Base-by-base conservation (phyloP, 1,139 yeast species). In the Zhuliangozyma blackwelliae region DNA sequence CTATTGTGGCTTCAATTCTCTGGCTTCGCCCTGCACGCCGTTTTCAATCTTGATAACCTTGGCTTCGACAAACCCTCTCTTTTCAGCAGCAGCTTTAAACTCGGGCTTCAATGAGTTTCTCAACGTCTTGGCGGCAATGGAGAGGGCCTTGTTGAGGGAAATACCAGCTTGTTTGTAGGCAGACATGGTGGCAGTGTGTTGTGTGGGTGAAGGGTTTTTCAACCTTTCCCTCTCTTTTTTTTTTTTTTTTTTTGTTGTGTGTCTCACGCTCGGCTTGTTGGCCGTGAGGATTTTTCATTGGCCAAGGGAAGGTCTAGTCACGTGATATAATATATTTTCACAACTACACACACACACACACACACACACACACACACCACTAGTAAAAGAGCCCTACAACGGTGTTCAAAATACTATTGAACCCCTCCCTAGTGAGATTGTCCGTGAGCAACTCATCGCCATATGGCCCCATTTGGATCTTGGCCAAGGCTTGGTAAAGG, bases 71-170 rank as follows among this genome's bases (percentile, higher is more conserved):
- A 65, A 45, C 50, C 83, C 84, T 73, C 95, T 86, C 65, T 77
- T 75, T 55, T 83, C 87, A 51, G 82, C 86, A 49, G 72, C 77
- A 47, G 78, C 82, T 64, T 85, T 86, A 63, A 79, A 65, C 56
- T 90, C 96, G 51, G 90, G 82, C 76, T 92, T 92, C 63, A 92
- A 79, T 38, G 97, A 83, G 54, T 77, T 74, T 73, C 97, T 89
- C 57, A 88, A 77, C 46, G 95, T 78, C 63, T 80, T 82, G 61
- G 97, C 96, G 54, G 96, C 87, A 59, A 92, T 77, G 52, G 96
- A 79, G 65, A 90, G 75, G 68, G 92, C 92, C 66, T 82, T 86
- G 85, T 87, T 87, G 73, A 84, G 80, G 50, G 90, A 76, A 59
- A 83, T 77, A 58, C 94, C 94, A 54, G 90, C 92, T 74, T 83